These are phyloP conservation scores for Fusarium luffae DNA, from an alignment of 2,329 filamentous ascomycete genomes.

Conservation along the genomic window DNA sequence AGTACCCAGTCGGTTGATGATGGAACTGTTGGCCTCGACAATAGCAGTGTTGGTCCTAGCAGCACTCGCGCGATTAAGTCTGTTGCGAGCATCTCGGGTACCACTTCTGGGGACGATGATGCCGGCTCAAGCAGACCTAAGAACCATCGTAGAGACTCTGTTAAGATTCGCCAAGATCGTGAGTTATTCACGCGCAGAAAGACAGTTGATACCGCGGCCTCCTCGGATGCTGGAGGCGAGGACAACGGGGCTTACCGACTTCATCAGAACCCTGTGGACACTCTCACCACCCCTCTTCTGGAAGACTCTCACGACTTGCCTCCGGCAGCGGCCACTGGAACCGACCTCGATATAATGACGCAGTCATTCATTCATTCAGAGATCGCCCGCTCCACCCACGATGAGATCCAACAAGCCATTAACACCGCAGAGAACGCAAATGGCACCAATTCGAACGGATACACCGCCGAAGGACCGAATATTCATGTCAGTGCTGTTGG, in stretches of 20 bases:
- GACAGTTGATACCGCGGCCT: constrained; percentile 70
- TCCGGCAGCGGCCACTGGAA: constrained; percentile 69
- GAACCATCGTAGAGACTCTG: constrained; percentile 78
- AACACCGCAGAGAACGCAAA: constrained; percentile 74
- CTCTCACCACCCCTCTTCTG: constrained; percentile 66
- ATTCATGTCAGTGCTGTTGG: constrained; percentile 70
- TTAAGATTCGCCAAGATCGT: constrained; percentile 87
- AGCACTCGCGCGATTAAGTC: constrained; percentile 92
- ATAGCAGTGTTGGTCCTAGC: constrained; percentile 79
- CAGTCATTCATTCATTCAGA: constrained; percentile 80
- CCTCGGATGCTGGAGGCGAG: constrained; percentile 66
- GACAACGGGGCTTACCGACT: constrained; percentile 64
- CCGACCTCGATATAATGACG: constrained; percentile 85
- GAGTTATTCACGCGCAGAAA: constrained; percentile 88
- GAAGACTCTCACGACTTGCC: constrained; percentile 77
- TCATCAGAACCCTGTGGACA: constrained; percentile 56
- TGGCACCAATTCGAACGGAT: constrained; percentile 66
- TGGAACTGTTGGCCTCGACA: constrained; percentile 64
- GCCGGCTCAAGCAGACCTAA: constrained; percentile 70
- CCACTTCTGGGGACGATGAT: constrained; percentile 77
- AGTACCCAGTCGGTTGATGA: constrained; percentile 67
- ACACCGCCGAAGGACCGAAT: constrained; percentile 59
- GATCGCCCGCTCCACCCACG: constrained; percentile 76
- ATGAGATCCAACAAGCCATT: constrained; percentile 81
- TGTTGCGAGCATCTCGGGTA: constrained; percentile 83